Base-by-base conservation (phyloP, 2,329 filamentous ascomycete genomes). In the Emergomyces orientalis region DNA sequence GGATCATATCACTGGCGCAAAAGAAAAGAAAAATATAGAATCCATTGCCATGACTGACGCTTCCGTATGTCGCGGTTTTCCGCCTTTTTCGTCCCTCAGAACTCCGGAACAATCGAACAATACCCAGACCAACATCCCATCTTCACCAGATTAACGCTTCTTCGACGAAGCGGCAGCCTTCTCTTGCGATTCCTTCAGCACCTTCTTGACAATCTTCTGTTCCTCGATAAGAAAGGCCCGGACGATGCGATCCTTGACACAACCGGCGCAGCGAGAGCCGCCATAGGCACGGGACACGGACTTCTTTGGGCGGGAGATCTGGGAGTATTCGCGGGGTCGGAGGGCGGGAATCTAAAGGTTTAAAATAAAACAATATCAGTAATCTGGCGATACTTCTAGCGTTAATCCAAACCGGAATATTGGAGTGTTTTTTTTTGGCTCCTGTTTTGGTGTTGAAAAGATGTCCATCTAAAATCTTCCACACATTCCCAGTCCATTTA, bases 191-290 rank as follows among this genome's bases (percentile, higher is more conserved):
- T 97, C 93, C 89, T 97, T 97, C 79, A 97, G 87, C 75, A 99
- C 94, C 90, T 99, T 99, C 91, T 99, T 99, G 82, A 99, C 94
- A 75, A 99, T 97, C 90, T 99, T 99, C 86, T 99, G 94, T 88
- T 99, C 94, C 86, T 99, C 95, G 71, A 99, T 97, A 80, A 99
- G 84, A 88, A 99, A 99, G 69, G 94, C 94, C 74, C 94, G 91
- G 73, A 97, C 91, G 73, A 99, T 90, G 74, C 94, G 89, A 85
- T 99, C 94, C 81, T 93, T 92, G 73, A 99, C 94, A 81, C 94
- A 99, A 86, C 91, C 94, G 78, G 89, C 91, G 85, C 94, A 99
- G 86, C 94, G 90, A 75, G 92, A 97, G 77, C 94, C 94, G 80
- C 94, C 92, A 80, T 99, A 99, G 76, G 94, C 92, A 75, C 94